These are phyloP conservation scores for Sclerotinia borealis DNA, from an alignment of 2,329 filamentous ascomycete genomes.

Conservation along the genomic window DNA sequence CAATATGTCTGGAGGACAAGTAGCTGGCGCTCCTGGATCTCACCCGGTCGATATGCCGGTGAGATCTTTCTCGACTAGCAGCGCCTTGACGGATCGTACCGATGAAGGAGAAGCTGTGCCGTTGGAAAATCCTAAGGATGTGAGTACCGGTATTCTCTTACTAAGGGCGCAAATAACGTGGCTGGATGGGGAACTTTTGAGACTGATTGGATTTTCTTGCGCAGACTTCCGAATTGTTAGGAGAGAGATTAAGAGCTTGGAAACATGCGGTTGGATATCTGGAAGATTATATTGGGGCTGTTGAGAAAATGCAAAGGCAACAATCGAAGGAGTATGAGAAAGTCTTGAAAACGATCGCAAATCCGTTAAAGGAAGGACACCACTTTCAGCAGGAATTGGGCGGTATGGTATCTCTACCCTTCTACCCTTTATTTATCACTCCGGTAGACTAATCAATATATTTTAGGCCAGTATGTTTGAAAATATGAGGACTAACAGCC, in stretches of 20 bases:
- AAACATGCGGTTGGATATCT: slow-evolving; percentile 90
- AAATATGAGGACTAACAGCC: slow-evolving; percentile 87
- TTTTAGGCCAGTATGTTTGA: slow-evolving; percentile 91
- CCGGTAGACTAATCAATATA: too few species aligned
- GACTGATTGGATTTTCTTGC: not conserved
- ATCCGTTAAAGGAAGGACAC: slow-evolving; percentile 80
- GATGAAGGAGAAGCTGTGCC: slow-evolving; percentile 31
- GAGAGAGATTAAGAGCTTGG: slow-evolving; percentile 87
- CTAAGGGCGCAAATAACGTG: not conserved
- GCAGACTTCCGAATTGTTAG: slow-evolving; percentile 71
- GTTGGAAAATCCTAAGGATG: slow-evolving; percentile 27
- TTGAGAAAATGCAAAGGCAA: slow-evolving; percentile 78
- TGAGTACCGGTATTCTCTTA: slow-evolving; percentile 22
- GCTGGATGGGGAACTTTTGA: not conserved
- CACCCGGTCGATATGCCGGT: slow-evolving; percentile 26
- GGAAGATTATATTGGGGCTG: slow-evolving; percentile 79
- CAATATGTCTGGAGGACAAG: slow-evolving; percentile 23
- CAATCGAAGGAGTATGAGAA: slow-evolving; percentile 95
- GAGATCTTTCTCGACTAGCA: slow-evolving; percentile 24
- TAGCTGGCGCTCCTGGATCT: slow-evolving; percentile 23
- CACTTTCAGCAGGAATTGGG: slow-evolving; percentile 91
- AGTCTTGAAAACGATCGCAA: slow-evolving; percentile 84
- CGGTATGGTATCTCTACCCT: too few species aligned
- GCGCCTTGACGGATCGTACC: slow-evolving; percentile 20
- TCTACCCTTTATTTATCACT: too few species aligned